phyloP scores from a whole-genome alignment of 2,329 filamentous ascomycete genomes.

The Exophiala sp. region DNA sequence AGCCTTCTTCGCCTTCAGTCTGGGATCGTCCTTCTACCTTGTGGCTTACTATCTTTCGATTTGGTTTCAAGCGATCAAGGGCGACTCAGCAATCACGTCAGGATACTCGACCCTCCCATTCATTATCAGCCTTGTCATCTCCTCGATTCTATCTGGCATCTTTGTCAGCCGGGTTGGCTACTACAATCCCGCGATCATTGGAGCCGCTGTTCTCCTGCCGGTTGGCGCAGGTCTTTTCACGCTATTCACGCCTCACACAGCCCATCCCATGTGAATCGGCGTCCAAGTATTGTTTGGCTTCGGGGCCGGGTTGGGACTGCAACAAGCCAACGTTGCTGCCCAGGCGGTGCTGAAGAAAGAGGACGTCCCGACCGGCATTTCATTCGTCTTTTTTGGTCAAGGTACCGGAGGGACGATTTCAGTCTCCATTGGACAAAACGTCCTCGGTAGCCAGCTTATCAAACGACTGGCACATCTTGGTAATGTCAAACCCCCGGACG shows the following conservation, averaged over 20 bases:
- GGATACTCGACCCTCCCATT: constrained; percentile 16
- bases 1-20: not conserved
- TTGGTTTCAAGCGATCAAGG: constrained; percentile 21
- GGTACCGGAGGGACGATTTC: constrained; percentile 15
- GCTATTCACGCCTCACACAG: not conserved
- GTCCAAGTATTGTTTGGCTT: constrained; percentile 32
- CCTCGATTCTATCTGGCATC: constrained; percentile 14
- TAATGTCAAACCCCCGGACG: constrained; percentile 10
- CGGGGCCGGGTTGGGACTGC: constrained; percentile 29
- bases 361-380: constrained; percentile 25
- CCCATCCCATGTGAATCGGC: constrained; percentile 29
- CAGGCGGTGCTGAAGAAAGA: constrained; percentile 24
- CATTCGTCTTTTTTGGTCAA: constrained; percentile 19
- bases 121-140: constrained; percentile 14
- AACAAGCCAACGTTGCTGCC: constrained; percentile 24
- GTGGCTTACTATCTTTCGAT: not conserved
- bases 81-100: constrained; percentile 28
- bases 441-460: constrained; percentile 19
- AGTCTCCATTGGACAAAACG: constrained; percentile 22
- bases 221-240: constrained; percentile 29
- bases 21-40: not conserved
- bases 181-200: constrained; percentile 33
- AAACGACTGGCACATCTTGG: constrained; percentile 3
- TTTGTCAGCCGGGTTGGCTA: constrained; percentile 29
- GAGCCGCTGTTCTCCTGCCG: constrained; percentile 26